Evolutionary conservation across 129 eudicot species (phyloP).

Genomic region (Lactuca saligna): DNA sequence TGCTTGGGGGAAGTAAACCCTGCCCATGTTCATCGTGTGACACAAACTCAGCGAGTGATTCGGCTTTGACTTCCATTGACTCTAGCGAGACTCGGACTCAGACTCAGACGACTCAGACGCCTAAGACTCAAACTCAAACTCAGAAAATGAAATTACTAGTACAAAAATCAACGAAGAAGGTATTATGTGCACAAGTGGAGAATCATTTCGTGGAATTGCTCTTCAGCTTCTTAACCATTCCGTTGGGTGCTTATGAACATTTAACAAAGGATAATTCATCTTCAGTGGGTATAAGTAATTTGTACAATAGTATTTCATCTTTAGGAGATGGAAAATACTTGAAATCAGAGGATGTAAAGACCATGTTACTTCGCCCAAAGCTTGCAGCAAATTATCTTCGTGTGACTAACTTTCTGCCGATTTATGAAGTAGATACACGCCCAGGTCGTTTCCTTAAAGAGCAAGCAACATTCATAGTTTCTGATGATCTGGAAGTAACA

Average conservation of each 20-base stretch:
- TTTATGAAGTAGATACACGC: neutral
- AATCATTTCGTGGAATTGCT: constrained; percentile 47
- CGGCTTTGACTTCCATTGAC: neutral
- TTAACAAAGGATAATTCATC: constrained; percentile 12
- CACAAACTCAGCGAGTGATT: constrained; percentile 1
- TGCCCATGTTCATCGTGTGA: constrained; percentile 4
- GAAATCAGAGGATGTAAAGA: constrained; percentile 32
- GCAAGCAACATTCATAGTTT: constrained; percentile 25
- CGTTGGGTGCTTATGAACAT: constrained; percentile 30
- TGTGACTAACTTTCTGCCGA: constrained; percentile 30
- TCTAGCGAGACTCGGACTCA: neutral
- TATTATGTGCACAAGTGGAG: constrained; percentile 38
- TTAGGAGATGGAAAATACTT: constrained; percentile 33
- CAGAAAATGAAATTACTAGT: constrained; percentile 30
- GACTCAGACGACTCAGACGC: neutral
- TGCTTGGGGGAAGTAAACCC: constrained; percentile 18
- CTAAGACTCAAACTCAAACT: neutral
- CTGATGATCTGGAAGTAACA: constrained; percentile 33
- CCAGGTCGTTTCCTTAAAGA: constrained; percentile 35
- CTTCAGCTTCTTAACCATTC: constrained; percentile 40
- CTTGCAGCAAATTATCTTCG: constrained; percentile 21
- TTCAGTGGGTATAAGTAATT: constrained; percentile 28
- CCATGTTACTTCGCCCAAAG: constrained; percentile 32
- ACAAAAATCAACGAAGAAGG: constrained; percentile 42
- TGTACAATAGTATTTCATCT: constrained; percentile 34